These are phyloP conservation scores for Boletus barrowsii DNA, from an alignment of 768 basidiomycete species.

Conservation along the genomic window DNA sequence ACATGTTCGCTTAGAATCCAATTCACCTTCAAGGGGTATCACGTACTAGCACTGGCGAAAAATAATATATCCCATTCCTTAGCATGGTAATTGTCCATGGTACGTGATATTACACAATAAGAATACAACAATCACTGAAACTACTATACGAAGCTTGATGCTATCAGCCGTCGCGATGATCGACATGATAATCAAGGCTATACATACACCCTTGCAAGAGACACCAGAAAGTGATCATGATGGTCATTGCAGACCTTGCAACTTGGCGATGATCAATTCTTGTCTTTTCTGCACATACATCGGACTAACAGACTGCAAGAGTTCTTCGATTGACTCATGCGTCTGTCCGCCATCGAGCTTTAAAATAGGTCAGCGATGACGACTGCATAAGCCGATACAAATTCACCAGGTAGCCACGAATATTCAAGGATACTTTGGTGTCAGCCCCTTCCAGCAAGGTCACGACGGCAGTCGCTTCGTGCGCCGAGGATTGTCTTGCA, in stretches of 20 bases:
- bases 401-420: conserved; percentile 56
- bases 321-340: conserved; percentile 59
- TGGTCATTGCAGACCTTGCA: conserved; percentile 40
- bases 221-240: background rate
- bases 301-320: conserved; percentile 55
- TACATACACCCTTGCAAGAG: conserved; percentile 9
- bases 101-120: conserved; percentile 16
- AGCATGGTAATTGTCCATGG: background rate
- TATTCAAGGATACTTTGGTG: conserved; percentile 46
- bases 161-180: conserved; percentile 3
- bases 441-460: conserved; percentile 54
- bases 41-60: background rate
- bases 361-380: conserved; percentile 13
- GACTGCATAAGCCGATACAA: background rate
- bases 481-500: conserved; percentile 32
- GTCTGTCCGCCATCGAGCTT: conserved; percentile 28
- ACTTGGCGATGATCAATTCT: conserved; percentile 44
- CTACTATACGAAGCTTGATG: background rate
- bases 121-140: conserved; percentile 1
- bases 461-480: conserved; percentile 52
- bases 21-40: background rate
- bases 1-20: background rate
- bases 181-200: background rate
- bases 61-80: background rate
- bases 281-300: conserved; percentile 47